These are phyloP conservation scores for Raddia distichophylla DNA, from an alignment of 176 grass and related monocot species.

Conservation along the genomic window DNA sequence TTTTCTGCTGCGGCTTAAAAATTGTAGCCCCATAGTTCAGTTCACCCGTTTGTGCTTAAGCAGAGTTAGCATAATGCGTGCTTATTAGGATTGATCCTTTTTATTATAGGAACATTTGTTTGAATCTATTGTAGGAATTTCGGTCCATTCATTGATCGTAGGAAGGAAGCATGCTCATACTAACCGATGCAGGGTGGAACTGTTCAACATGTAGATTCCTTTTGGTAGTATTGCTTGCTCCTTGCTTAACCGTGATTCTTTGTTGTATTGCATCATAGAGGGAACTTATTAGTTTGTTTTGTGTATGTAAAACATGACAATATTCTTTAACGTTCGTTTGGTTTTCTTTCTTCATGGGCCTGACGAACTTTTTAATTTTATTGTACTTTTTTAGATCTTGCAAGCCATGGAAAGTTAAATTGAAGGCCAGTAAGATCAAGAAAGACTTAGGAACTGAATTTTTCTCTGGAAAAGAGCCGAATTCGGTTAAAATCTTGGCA, in stretches of 20 bases:
- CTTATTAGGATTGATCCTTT: neutral
- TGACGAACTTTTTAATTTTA: neutral
- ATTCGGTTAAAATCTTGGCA: constrained; percentile 59
- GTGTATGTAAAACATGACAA: neutral
- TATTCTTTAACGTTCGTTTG: neutral
- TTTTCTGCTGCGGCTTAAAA: neutral
- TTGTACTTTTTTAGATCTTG: constrained; percentile 54
- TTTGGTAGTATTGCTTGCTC: neutral
- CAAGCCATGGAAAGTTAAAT: constrained; percentile 69
- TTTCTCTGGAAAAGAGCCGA: constrained; percentile 42
- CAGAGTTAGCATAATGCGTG: neutral
- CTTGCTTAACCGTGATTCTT: neutral
- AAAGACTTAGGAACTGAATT: constrained; percentile 42
- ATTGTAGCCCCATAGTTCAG: neutral
- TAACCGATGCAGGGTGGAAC: neutral
- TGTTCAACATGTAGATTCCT: neutral
- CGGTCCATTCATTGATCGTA: neutral
- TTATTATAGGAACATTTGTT: neutral
- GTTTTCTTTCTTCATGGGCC: neutral
- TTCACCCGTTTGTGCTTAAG: neutral
- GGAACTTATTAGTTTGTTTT: neutral
- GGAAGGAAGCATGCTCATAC: neutral
- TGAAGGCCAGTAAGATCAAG: constrained; percentile 68
- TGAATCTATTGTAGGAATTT: neutral
- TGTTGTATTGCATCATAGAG: neutral